These are phyloP conservation scores for Silene uniflora DNA, from an alignment of 148 eudicot genomes.

Conservation along the genomic window DNA sequence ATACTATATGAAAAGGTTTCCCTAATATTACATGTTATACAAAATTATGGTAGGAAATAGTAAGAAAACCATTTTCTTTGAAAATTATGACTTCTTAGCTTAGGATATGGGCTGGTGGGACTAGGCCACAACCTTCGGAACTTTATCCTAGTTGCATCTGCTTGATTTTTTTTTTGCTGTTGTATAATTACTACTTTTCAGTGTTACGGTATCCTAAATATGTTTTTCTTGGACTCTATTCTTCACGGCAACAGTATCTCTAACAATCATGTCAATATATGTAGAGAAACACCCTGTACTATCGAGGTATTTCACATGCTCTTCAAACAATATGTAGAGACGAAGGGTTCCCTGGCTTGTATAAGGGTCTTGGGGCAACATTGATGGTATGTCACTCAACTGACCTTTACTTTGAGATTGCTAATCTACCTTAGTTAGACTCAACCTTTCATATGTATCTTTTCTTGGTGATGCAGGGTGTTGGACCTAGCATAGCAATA, in stretches of 20 bases:
- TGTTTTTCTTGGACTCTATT: background rate
- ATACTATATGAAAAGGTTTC: background rate
- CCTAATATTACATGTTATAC: background rate
- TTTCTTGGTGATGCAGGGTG: slow-evolving; percentile 54
- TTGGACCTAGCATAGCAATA: slow-evolving; percentile 89
- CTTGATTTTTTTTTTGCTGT: background rate
- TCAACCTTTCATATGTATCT: background rate
- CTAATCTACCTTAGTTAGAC: too few species aligned
- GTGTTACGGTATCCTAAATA: background rate
- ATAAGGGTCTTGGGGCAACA: slow-evolving; percentile 88
- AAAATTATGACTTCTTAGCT: too few species aligned
- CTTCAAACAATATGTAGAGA: slow-evolving; percentile 71
- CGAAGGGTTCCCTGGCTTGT: slow-evolving; percentile 74
- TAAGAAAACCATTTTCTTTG: background rate
- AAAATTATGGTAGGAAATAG: background rate
- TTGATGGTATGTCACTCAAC: slow-evolving; percentile 50
- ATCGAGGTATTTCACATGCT: slow-evolving; percentile 73
- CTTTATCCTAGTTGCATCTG: background rate
- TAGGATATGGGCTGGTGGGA: too few species aligned
- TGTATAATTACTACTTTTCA: background rate
- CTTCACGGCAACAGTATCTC: background rate
- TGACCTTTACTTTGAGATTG: background rate
- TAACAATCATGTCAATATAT: slow-evolving; percentile 13
- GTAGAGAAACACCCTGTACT: slow-evolving; percentile 71
- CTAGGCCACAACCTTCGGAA: too few species aligned